A percentile compares a stretch with the other conserved stretches of the same genome.
Conservation (phyloP, 441 rosid genomes). For the Aleurites moluccanus region DNA sequence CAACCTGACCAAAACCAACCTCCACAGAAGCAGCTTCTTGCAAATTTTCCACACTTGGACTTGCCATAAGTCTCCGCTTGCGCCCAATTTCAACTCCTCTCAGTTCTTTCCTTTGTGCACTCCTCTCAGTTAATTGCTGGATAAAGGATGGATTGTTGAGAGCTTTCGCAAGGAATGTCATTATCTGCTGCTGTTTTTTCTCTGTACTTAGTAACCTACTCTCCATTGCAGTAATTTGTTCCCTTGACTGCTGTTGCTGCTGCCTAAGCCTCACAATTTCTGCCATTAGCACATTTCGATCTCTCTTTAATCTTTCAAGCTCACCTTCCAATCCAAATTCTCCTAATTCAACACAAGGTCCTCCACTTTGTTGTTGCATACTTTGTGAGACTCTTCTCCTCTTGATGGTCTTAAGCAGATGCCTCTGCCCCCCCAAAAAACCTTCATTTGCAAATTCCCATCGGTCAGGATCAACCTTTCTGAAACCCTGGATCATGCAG, state of each 20-base stretch:
- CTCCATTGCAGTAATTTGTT: constrained; percentile 51
- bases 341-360: constrained; percentile 68
- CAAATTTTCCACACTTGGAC: constrained; percentile 48
- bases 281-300: constrained; percentile 47
- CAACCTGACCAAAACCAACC: constrained; percentile 14
- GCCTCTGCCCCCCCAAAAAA: constrained; percentile 76
- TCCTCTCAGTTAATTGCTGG: constrained; percentile 45
- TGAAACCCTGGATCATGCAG: constrained; percentile 60
- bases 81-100: constrained; percentile 43
- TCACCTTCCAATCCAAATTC: constrained; percentile 70
- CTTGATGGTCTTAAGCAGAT: constrained; percentile 72
- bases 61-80: constrained; percentile 58
- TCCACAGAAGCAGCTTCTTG: constrained; percentile 35
- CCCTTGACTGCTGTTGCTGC: constrained; percentile 67
- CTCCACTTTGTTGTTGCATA: constrained; percentile 46
- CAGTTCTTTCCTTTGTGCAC: constrained; percentile 34
- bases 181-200: constrained; percentile 69
- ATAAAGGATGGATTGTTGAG: constrained; percentile 55
- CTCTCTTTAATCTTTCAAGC: constrained; percentile 62
- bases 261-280: constrained; percentile 65
- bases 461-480: constrained; percentile 81
- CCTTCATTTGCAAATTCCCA: constrained; percentile 96
- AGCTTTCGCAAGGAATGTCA: constrained; percentile 72
- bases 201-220: constrained; percentile 48
- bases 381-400: constrained; percentile 55